phyloP scores from a whole-genome alignment of 1,284 basidiomycete species.

The Abortiporus biennis region DNA sequence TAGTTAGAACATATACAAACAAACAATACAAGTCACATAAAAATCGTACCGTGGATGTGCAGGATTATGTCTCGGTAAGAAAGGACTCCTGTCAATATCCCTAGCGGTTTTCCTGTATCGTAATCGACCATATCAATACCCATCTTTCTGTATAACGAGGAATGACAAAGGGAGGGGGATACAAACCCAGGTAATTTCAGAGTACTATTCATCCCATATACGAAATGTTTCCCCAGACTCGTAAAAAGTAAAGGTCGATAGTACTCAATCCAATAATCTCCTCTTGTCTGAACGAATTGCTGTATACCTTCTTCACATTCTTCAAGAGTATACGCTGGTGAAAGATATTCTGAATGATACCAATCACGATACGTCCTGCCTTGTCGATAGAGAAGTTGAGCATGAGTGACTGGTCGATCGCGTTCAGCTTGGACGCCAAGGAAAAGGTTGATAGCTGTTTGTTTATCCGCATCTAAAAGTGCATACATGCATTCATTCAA shows the following conservation, averaged over 20 bases:
- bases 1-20: conserved; percentile 4
- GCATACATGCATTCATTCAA: neutral
- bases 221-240: conserved; percentile 77
- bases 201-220: conserved; percentile 83
- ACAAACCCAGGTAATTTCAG: conserved; percentile 73
- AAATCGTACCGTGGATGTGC: conserved; percentile 36
- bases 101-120: conserved; percentile 70
- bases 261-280: conserved; percentile 87
- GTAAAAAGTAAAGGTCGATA: conserved; percentile 86
- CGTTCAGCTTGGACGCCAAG: conserved; percentile 66
- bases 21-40: neutral
- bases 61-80: conserved; percentile 48
- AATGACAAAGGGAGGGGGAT: too few species aligned
- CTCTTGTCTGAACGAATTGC: conserved; percentile 50
- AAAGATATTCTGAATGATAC: conserved; percentile 71
- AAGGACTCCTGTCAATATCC: conserved; percentile 68
- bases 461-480: conserved; percentile 87
- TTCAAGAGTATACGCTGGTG: conserved; percentile 51
- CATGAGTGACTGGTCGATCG: conserved; percentile 41
- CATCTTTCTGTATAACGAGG: too few species aligned
- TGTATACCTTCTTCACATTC: conserved; percentile 50
- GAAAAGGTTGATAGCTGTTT: conserved; percentile 96
- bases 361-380: conserved; percentile 71
- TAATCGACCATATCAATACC: too few species aligned
- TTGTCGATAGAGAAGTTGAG: conserved; percentile 33